These are phyloP conservation scores for Wickerhamia fluorescens DNA, from an alignment of 805 yeast species.

Conservation along the genomic window DNA sequence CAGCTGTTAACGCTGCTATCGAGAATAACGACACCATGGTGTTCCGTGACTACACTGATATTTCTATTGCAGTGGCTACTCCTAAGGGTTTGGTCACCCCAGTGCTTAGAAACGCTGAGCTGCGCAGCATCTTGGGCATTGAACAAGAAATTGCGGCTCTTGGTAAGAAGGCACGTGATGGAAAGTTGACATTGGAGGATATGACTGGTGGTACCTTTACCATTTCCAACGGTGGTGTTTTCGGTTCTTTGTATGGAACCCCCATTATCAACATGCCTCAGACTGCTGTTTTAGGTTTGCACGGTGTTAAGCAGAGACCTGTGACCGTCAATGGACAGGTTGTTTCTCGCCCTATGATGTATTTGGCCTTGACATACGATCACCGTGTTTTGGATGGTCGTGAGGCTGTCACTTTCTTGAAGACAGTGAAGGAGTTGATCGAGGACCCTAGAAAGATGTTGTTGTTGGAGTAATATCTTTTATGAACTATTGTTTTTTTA, in stretches of 20 bases:
- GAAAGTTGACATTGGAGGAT: conserved; percentile 92
- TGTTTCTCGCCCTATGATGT: conserved; percentile 99
- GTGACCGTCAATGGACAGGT: conserved; percentile 94
- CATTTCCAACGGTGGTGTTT: conserved; percentile 98
- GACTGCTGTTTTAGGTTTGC: conserved; percentile 95
- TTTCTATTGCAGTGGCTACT: conserved; percentile 95
- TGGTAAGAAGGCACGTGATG: conserved; percentile 94
- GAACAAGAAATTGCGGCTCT: conserved; percentile 78
- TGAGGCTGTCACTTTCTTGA: conserved; percentile 96
- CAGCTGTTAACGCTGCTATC: conserved; percentile 92
- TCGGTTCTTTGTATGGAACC: conserved; percentile 95
- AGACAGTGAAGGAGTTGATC: conserved; percentile 90
- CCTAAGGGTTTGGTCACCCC: conserved; percentile 99
- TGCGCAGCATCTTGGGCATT: conserved; percentile 77
- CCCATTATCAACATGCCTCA: conserved; percentile 98
- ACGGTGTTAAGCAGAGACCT: conserved; percentile 96
- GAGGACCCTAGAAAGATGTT: conserved; percentile 99
- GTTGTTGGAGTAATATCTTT: conserved; percentile 24
- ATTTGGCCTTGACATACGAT: conserved; percentile 95
- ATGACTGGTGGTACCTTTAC: conserved; percentile 99
- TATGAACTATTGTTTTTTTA: conserved; percentile 1
- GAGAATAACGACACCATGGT: conserved; percentile 89
- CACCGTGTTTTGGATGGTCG: conserved; percentile 98
- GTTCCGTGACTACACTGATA: conserved; percentile 93
- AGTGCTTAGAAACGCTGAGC: conserved; percentile 94